phyloP scores from a whole-genome alignment of 805 yeast species.

The Osmozyma mogii region DNA sequence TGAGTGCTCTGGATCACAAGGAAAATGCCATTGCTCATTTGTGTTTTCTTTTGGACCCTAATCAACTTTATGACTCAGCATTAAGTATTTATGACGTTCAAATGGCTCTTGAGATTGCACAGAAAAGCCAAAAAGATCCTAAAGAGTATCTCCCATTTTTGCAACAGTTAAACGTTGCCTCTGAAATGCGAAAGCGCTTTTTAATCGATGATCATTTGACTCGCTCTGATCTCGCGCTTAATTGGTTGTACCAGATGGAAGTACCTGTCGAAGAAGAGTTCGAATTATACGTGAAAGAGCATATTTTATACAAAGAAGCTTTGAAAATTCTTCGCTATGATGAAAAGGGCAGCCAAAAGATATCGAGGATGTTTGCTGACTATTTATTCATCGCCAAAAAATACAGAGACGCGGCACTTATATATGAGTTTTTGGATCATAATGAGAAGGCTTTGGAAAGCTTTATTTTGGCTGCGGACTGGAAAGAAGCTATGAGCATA shows the following conservation, averaged over 20 bases:
- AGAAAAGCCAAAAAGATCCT: slow-evolving; percentile 96
- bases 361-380: slow-evolving; percentile 58
- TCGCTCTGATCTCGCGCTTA: slow-evolving; percentile 59
- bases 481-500: slow-evolving; percentile 78
- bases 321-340: slow-evolving; percentile 55
- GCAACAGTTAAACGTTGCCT: slow-evolving; percentile 65
- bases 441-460: slow-evolving; percentile 58
- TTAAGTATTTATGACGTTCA: slow-evolving; percentile 77
- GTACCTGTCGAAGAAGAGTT: slow-evolving; percentile 42
- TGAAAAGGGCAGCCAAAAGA: slow-evolving; percentile 39
- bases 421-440: slow-evolving; percentile 61
- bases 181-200: slow-evolving; percentile 60
- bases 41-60: slow-evolving; percentile 87
- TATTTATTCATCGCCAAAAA: slow-evolving; percentile 47
- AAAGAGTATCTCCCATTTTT: slow-evolving; percentile 92
- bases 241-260: slow-evolving; percentile 48
- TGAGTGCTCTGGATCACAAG: slow-evolving; percentile 37
- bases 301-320: slow-evolving; percentile 64
- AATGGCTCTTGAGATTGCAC: slow-evolving; percentile 78
- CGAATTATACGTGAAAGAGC: slow-evolving; percentile 58
- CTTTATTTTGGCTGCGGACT: slow-evolving; percentile 61
- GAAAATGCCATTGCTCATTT: slow-evolving; percentile 70
- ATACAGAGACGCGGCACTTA: slow-evolving; percentile 69
- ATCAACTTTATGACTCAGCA: slow-evolving; percentile 69
- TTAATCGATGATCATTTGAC: slow-evolving; percentile 74